Conservation (phyloP, 2,329 filamentous ascomycete genomes). For the Malbranchea zuffiana region DNA sequence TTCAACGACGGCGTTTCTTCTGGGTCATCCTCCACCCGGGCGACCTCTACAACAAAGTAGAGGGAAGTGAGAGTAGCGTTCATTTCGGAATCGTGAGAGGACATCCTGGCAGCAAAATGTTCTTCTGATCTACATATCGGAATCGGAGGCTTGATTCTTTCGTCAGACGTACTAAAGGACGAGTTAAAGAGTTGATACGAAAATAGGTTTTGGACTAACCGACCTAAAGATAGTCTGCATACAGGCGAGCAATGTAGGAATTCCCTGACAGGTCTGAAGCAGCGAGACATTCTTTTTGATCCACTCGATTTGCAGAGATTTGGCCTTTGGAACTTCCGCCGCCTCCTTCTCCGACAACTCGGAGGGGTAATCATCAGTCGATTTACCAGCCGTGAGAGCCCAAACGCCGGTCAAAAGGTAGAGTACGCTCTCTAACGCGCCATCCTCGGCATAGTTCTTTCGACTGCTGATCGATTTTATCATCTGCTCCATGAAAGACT, state of each 20-base stretch:
- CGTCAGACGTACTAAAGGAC: slow-evolving; percentile 2
- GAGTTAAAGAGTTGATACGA: background rate
- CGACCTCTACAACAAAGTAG: slow-evolving; percentile 34
- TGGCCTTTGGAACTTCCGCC: slow-evolving; percentile 36
- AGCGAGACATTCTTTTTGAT: slow-evolving; percentile 35
- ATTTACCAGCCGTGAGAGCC: slow-evolving; percentile 52
- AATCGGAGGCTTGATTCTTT: slow-evolving; percentile 17
- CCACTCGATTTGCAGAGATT: slow-evolving; percentile 38
- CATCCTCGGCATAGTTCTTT: slow-evolving; percentile 34
- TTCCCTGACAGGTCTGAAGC: slow-evolving; percentile 27
- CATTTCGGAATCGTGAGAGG: slow-evolving; percentile 30
- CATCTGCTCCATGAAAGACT: slow-evolving; percentile 31
- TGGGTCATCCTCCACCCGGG: slow-evolving; percentile 26
- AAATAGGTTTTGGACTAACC: slow-evolving; percentile 10
- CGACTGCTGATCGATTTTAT: slow-evolving; percentile 27
- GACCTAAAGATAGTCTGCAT: slow-evolving; percentile 31
- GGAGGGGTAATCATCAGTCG: slow-evolving; percentile 22
- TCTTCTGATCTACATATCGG: slow-evolving; percentile 25
- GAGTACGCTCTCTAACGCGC: slow-evolving; percentile 37
- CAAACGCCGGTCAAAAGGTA: slow-evolving; percentile 57
- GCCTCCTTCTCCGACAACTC: slow-evolving; percentile 28
- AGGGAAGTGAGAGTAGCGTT: slow-evolving; percentile 35
- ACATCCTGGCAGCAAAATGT: slow-evolving; percentile 28
- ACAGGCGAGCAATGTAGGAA: slow-evolving; percentile 28
- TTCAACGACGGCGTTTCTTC: slow-evolving; percentile 9